Base-by-base conservation (phyloP, 306 rosid species). In the Aeschynomene evenia region DNA sequence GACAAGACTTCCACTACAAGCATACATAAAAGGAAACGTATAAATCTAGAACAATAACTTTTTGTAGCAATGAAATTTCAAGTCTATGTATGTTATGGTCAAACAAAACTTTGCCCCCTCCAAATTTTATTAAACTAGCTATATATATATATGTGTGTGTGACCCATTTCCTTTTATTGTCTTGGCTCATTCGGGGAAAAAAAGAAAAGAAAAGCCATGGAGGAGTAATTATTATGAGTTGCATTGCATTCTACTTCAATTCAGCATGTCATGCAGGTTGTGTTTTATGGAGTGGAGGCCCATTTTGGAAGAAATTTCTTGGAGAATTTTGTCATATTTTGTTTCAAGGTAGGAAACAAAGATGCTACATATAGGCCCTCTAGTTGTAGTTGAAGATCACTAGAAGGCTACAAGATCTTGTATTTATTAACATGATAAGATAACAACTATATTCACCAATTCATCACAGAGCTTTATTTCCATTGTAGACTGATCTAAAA, bases 131-230 rank as follows among this genome's bases (percentile, higher is more conserved):
- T 45, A 16, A 18, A 5, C 9, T 29, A 46, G 24, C 6, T 4
- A 19, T 28, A 4, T 28, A 28, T 28, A 28, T 28, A 24, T 24
- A 28, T 15, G 37, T 72, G 16, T 50, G 69, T 10, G 59, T 76
- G 65, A 45, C 75, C 80, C 78, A 73, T 60, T 68, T 54, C 65
- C 54, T n/a, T n/a, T n/a, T 40, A 19, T 68, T 77, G 84, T 63
- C 75, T 37, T 5, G 28, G 22, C 15, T 63, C 26, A n/a, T n/a
- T 43, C 23, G 11, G 34, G n/a, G n/a, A n/a, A n/a, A n/a, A n/a
- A n/a, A n/a, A n/a, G n/a, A n/a, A n/a, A n/a, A n/a, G 18, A 53
- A 53, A 53, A 23, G 18, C 12, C 45, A 46, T 29, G 57, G 12
- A 65, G 43, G 19, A 46, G 71, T 66, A 66, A 31, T 49, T 50